phyloP scores from a whole-genome alignment of 2,329 filamentous ascomycete genomes.

The Claviceps paspali region DNA sequence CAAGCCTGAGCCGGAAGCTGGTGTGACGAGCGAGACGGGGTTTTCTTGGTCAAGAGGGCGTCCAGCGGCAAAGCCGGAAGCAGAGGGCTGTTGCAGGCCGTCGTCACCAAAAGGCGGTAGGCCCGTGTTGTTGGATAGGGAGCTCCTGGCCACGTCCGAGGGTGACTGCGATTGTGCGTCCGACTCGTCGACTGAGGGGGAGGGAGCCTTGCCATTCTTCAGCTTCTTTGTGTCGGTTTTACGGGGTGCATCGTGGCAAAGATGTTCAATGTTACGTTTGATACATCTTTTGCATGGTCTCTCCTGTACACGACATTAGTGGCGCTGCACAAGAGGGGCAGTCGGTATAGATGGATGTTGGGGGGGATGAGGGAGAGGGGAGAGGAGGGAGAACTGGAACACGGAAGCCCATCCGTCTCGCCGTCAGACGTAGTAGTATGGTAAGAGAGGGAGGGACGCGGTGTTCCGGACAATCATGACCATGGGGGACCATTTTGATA shows the following conservation, averaged over 20 bases:
- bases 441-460: too few relatives aligned
- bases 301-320: conserved; percentile 43
- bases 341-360: conserved; percentile 1
- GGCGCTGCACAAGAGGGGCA: conserved; percentile 7
- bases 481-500: conserved; percentile 12
- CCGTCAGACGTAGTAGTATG: too few relatives aligned
- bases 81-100: conserved; percentile 19
- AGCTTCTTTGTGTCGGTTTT: conserved; percentile 68
- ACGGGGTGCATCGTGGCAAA: conserved; percentile 94
- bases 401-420: too few relatives aligned
- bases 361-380: neutral
- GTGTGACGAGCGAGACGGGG: conserved; percentile 56
- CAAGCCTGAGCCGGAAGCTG: conserved; percentile 50
- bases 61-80: conserved; percentile 27
- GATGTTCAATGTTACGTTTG: conserved; percentile 94
- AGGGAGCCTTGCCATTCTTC: conserved; percentile 36
- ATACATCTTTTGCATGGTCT: conserved; percentile 94
- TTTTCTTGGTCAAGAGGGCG: conserved; percentile 32
- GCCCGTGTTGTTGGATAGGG: conserved; percentile 43
- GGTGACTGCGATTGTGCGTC: conserved; percentile 28
- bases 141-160: conserved; percentile 34
- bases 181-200: conserved; percentile 45
- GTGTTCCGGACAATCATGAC: neutral
- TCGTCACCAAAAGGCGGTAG: conserved; percentile 30
- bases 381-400: neutral